Base-by-base conservation (phyloP, 2,329 filamentous ascomycete genomes). In the Sporothrix dimorphospora region DNA sequence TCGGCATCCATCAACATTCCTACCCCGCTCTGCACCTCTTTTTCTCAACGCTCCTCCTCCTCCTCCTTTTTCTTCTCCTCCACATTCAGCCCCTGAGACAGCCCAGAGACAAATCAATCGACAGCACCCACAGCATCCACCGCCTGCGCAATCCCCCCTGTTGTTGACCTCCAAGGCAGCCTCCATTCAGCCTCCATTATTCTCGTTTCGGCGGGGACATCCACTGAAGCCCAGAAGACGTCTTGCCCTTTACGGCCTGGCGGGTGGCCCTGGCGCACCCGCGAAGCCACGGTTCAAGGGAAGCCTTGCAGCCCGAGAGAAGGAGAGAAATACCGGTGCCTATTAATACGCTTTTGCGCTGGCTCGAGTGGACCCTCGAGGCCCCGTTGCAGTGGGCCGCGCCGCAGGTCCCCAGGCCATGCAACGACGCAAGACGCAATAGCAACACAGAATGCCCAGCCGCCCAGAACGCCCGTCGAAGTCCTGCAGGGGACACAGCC, bases 161-260 rank as follows among this genome's bases (percentile, higher is more conserved):
- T 66, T 49, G 63, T 66, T 47, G 63, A 30, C 40, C 42, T 47
- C 42, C 42, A 49, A 49, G 63, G 63, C 63, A 49, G 42, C 63
- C 24, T 49, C 61, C 34, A 63, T 63, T 16, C 38, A 45, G 21
- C 38, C 34, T 21, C 38, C 38, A 19, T 45, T 65, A 7, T 45
- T 16, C 11, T 65, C 59, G 38, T 45, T 45, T 65, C 12, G 8
- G 21, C 38, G 59, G 21, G 55, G 55, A 61, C 14, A 55, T 57
- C 27, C 55, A 61, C 55, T 40, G 55, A n/a, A 40, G 55, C 40
- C 19, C 30, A 61, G 4, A 45, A 45, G 14, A n/a, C 11, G 34
- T 65, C 40, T 65, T 65, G 38, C 59, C 61, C 1, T 27, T 47
- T 47, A 30, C 24, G 21, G 61, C 12, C 24, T 49, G 63, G 42